Conservation (phyloP, 345 rosid genomes). For the Corchorus olitorius region DNA sequence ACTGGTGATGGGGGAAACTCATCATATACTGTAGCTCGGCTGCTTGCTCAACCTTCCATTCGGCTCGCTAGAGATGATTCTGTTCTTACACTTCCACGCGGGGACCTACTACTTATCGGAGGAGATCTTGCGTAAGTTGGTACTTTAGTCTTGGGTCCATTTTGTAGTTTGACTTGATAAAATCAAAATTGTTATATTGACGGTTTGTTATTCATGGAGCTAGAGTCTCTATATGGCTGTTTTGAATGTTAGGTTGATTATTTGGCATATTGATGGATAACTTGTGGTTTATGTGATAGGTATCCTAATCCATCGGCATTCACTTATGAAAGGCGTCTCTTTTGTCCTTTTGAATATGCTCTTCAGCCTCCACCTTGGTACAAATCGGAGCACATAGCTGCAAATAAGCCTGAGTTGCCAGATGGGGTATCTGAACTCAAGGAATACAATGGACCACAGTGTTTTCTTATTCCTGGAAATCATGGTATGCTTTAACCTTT, state of each 20-base stretch:
- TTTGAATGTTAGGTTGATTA: background rate
- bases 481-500: constrained; percentile 68
- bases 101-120: constrained; percentile 79
- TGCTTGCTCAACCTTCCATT: constrained; percentile 86
- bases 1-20: constrained; percentile 99
- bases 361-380: constrained; percentile 92
- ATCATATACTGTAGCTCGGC: constrained; percentile 79
- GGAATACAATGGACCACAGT: constrained; percentile 92
- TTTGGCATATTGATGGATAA: constrained; percentile 5
- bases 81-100: constrained; percentile 60
- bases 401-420: constrained; percentile 88
- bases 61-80: constrained; percentile 45
- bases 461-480: constrained; percentile 94
- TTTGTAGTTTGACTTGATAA: constrained; percentile 12
- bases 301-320: constrained; percentile 96
- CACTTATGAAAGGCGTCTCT: constrained; percentile 86
- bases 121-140: constrained; percentile 99
- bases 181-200: constrained; percentile 5
- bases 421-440: constrained; percentile 62
- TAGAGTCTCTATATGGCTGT: background rate
- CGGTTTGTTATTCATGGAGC: constrained; percentile 14
- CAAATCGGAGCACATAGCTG: constrained; percentile 72
- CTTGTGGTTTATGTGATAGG: constrained; percentile 39
- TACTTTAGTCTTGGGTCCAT: constrained; percentile 12
- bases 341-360: constrained; percentile 95